Evolutionary conservation across 2,329 filamentous ascomycete species (phyloP), one percentile per base, ranked within the genome.

Genomic region (Fusarium tjaetaba): DNA sequence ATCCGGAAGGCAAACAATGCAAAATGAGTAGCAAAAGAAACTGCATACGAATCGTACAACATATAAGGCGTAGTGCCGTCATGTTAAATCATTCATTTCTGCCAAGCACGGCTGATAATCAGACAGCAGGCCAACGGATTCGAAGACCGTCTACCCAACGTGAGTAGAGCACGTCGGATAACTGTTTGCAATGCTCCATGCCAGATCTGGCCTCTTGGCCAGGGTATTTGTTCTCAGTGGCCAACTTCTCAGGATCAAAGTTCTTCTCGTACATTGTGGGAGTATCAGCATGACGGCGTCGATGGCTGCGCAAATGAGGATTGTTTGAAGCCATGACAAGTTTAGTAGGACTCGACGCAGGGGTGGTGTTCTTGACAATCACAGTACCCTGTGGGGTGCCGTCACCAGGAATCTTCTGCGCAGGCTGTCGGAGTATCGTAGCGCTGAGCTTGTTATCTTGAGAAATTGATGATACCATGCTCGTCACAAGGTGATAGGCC

Each of bases 131-230:
- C 93, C 93, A 95, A 63, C 93, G 87, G 61, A 89, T 88, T 72
- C 91, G 91, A 77, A 98, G 85, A 4, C 94, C 95, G 66, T 97
- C 94, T 6, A 92, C 91, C 96, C 96, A 99, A 48, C 96, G 90
- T 22, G 92, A 90, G 83, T 98, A 98, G 26, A 99, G 88, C 26
- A 97, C 94, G 81, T 98, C 95, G 3, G 94, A 94, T 42, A 98
- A 87, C 80, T 97, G 91, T 79, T 94, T 94, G 74, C 93, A 93
- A 82, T 98, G 96, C 82, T 98, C 95, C 94, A 98, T 96, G 5
- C 95, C 96, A 3, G 91, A 88, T 52, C 84, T 83, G 4, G 87
- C 79, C 59, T 87, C 84, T 43, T 87, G 86, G 4, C 88, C 88
- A 4, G 88, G 89, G 61, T 88, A 89, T 75, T 86, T 88, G 22